Conservation (phyloP, 164 flowering plant genomes). For the Chimonanthus praecox region DNA sequence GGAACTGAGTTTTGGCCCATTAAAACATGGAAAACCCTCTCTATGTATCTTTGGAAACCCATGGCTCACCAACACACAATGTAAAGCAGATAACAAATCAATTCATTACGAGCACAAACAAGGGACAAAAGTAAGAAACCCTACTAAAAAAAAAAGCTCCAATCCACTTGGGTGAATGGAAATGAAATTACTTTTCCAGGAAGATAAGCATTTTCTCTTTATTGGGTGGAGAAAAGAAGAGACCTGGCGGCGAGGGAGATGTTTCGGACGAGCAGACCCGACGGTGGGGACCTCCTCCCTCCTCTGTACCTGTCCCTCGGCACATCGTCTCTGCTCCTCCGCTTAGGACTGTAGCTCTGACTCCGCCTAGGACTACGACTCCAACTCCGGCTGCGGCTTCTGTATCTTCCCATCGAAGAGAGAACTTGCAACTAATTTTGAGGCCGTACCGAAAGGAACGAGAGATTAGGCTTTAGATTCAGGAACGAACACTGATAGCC, state of each 20-base stretch:
- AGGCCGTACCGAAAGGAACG: too few species aligned
- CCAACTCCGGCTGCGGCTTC: conserved; percentile 52
- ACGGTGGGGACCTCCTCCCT: conserved; percentile 43
- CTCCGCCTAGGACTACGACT: conserved; percentile 23
- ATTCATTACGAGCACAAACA: not conserved
- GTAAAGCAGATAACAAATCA: too few species aligned
- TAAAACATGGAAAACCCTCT: too few species aligned
- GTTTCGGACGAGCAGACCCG: conserved; percentile 86
- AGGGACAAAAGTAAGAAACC: not conserved
- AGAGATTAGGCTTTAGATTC: too few species aligned
- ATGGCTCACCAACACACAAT: too few species aligned
- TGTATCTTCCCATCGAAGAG: conserved; percentile 41
- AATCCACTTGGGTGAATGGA: not conserved
- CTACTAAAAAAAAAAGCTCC: not conserved
- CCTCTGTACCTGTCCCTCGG: conserved; percentile 44
- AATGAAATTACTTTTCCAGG: too few species aligned
- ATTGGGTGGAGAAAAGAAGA: not conserved
- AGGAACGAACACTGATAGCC: too few species aligned
- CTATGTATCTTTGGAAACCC: too few species aligned
- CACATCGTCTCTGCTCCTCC: conserved; percentile 43
- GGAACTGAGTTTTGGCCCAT: too few species aligned
- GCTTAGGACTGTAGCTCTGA: conserved; percentile 51
- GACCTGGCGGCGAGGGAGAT: conserved; percentile 84
- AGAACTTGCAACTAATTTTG: not conserved
- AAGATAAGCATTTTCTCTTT: too few species aligned